These are phyloP conservation scores for Saccharomycopsis javanensis DNA, from an alignment of 805 yeast species.

Conservation along the genomic window DNA sequence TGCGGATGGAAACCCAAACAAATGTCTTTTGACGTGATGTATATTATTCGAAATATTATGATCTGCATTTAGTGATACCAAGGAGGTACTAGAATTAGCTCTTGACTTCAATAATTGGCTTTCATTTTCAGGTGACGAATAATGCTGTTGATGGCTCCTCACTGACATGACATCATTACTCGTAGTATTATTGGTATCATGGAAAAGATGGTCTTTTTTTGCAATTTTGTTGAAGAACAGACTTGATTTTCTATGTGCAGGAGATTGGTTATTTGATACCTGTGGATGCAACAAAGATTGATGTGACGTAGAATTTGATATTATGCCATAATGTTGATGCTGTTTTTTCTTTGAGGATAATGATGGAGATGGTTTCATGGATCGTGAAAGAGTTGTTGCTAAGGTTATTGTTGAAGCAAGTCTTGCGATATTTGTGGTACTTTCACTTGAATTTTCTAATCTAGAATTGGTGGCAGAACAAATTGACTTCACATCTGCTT, in stretches of 20 bases:
- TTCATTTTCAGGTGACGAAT: not conserved
- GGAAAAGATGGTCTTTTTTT: slow-evolving; percentile 7
- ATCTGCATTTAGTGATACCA: slow-evolving; percentile 5
- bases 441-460: not conserved
- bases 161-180: not conserved
- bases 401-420: not conserved
- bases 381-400: not conserved
- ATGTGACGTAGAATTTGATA: not conserved
- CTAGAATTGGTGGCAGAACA: not conserved
- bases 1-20: slow-evolving; percentile 9
- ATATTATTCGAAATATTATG: not conserved
- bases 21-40: slow-evolving; percentile 5
- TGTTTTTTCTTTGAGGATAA: slow-evolving; percentile 12
- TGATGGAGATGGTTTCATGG: slow-evolving; percentile 5
- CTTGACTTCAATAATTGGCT: slow-evolving; percentile 4
- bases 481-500: not conserved
- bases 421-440: not conserved
- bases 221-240: slow-evolving; percentile 18
- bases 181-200: slow-evolving; percentile 11
- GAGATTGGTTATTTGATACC: not conserved
- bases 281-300: not conserved
- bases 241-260: not conserved
- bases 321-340: not conserved
- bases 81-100: slow-evolving; percentile 14
- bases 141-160: not conserved